Percentiles rank a stretch among this genome's conserved stretches.
phyloP scores from a whole-genome alignment of 1,139 yeast genomes.

The Saccharomyces hybrid region DNA sequence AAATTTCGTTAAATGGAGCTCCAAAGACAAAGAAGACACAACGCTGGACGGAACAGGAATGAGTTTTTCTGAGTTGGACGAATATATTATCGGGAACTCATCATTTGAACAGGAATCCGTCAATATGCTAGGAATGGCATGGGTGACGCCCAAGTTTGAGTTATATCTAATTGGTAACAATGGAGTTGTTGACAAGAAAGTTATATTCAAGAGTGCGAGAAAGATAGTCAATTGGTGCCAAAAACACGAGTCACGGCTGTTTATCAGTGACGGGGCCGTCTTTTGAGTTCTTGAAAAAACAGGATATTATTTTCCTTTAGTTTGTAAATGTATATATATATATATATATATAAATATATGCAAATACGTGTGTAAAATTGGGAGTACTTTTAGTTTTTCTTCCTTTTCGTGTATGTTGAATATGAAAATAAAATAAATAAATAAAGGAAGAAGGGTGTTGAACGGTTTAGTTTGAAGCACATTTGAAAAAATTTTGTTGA shows the following conservation, averaged over 20 bases:
- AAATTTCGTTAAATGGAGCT: slow-evolving; percentile 34
- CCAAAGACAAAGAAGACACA: slow-evolving; percentile 10
- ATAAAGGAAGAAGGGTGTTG: slow-evolving; percentile 2
- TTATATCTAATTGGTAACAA: slow-evolving; percentile 47
- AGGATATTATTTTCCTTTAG: neutral
- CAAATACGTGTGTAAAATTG: neutral
- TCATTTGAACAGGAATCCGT: slow-evolving; percentile 24
- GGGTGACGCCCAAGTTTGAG: slow-evolving; percentile 52
- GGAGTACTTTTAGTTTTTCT: neutral
- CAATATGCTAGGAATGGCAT: slow-evolving; percentile 42
- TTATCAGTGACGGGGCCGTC: slow-evolving; percentile 57
- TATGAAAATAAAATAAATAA: neutral
- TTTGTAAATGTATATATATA: neutral
- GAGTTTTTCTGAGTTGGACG: neutral
- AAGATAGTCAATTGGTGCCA: slow-evolving; percentile 51
- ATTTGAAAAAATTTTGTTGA: neutral
- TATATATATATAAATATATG: neutral
- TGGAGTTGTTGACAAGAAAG: slow-evolving; percentile 39
- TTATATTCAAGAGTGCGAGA: slow-evolving; percentile 45
- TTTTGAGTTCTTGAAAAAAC: slow-evolving; percentile 26
- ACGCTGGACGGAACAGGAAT: slow-evolving; percentile 3
- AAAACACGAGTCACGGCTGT: slow-evolving; percentile 48
- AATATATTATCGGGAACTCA: slow-evolving; percentile 7
- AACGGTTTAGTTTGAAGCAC: neutral
- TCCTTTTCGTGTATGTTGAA: neutral